Percentiles rank a stretch among this genome's conserved stretches.
phyloP scores from a whole-genome alignment of 345 rosid species.

The Salix purpurea region DNA sequence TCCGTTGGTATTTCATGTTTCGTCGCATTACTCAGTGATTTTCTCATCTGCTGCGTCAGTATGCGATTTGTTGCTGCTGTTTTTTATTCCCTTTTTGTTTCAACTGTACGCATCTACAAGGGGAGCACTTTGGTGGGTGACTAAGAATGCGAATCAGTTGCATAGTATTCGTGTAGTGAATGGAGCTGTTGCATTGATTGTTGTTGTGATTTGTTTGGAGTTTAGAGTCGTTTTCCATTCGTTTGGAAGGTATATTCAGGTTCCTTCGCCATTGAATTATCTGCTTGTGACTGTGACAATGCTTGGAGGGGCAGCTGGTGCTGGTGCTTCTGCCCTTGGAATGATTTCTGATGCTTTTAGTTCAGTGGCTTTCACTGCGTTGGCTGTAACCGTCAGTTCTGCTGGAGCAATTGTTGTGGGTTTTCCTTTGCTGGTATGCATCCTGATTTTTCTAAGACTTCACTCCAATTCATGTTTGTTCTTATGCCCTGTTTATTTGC shows the following conservation, averaged over 20 bases:
- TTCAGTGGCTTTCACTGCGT: slow-evolving; percentile 62
- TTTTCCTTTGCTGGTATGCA: slow-evolving; percentile 76
- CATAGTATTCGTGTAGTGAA: slow-evolving; percentile 78
- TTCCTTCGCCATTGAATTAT: slow-evolving; percentile 84
- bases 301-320: slow-evolving; percentile 96
- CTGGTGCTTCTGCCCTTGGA: slow-evolving; percentile 81
- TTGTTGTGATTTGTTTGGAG: slow-evolving; percentile 85
- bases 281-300: slow-evolving; percentile 74
- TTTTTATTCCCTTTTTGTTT: slow-evolving; percentile 84
- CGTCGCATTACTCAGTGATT: slow-evolving; percentile 75
- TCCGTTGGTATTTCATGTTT: slow-evolving; percentile 77
- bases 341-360: slow-evolving; percentile 80
- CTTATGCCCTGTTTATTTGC: neutral
- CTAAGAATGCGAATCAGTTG: slow-evolving; percentile 60
- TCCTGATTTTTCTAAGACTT: neutral
- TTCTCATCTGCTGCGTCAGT: slow-evolving; percentile 69
- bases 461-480: neutral
- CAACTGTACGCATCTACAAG: slow-evolving; percentile 86
- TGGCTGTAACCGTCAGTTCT: slow-evolving; percentile 84
- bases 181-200: slow-evolving; percentile 84
- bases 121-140: slow-evolving; percentile 96
- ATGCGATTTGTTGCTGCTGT: slow-evolving; percentile 71
- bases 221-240: slow-evolving; percentile 91
- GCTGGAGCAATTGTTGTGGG: slow-evolving; percentile 94
- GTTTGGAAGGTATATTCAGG: slow-evolving; percentile 91